phyloP scores from a whole-genome alignment of 1,284 basidiomycete genomes.

The Meripilus lineatus region DNA sequence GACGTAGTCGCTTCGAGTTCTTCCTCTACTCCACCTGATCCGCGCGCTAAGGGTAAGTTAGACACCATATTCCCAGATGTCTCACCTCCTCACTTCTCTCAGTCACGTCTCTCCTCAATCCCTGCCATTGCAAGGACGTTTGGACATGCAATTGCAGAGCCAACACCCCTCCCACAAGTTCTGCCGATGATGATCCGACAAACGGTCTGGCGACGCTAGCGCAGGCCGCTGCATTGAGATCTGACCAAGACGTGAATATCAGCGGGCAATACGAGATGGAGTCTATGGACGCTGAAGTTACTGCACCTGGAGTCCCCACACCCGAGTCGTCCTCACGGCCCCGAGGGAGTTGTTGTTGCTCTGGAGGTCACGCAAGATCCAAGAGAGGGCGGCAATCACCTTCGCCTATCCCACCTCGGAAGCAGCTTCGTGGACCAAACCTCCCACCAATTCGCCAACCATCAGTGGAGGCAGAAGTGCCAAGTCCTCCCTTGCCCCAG shows the following conservation, averaged over 20 bases:
- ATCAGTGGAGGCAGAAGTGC: conserved; percentile 25
- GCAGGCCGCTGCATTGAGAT: conserved; percentile 39
- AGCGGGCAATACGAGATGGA: background rate
- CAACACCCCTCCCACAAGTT: conserved; percentile 14
- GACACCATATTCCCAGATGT: conserved; percentile 1
- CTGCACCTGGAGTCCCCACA: background rate
- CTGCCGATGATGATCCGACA: conserved; percentile 1
- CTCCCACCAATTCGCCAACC: background rate
- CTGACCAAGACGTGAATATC: background rate
- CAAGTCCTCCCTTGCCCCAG: conserved; percentile 28
- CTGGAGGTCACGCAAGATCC: conserved; percentile 1
- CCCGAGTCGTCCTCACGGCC: background rate
- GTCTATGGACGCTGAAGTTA: background rate
- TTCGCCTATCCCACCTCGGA: no score
- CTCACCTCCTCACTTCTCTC: conserved; percentile 6
- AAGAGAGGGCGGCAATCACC: conserved; percentile 5
- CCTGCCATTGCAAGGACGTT: conserved; percentile 55
- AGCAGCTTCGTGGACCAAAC: conserved; percentile 20
- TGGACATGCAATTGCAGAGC: conserved; percentile 50
- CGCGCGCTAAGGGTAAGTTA: conserved; percentile 10
- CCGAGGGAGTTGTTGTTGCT: conserved; percentile 3
- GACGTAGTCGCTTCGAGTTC: conserved; percentile 9
- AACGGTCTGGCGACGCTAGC: conserved; percentile 41
- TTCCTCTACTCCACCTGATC: conserved; percentile 1
- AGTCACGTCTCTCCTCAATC: conserved; percentile 41